Conservation (phyloP, 768 basidiomycete species). For the Kwoniella dejecticola region DNA sequence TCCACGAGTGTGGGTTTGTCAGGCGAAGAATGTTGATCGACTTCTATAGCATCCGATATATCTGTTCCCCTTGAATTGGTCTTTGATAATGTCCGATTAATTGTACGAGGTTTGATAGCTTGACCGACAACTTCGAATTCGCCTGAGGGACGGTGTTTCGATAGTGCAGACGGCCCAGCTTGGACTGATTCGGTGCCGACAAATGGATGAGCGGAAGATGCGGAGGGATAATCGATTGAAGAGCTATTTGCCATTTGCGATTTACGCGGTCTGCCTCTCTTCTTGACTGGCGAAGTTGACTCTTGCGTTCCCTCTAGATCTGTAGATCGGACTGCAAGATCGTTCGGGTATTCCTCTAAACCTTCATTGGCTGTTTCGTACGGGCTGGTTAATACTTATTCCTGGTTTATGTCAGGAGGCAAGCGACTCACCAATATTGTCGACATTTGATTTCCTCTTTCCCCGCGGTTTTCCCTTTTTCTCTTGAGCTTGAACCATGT, state of each 20-base stretch:
- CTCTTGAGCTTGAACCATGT: conserved; percentile 28
- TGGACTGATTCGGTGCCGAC: background rate
- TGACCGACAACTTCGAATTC: conserved; percentile 16
- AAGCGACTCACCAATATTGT: background rate
- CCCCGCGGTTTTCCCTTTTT: conserved; percentile 13
- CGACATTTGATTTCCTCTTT: conserved; percentile 11
- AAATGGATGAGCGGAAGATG: background rate
- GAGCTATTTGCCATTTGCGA: conserved; percentile 12
- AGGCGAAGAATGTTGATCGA: conserved; percentile 10
- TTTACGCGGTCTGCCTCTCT: conserved; percentile 23
- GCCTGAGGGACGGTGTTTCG: background rate
- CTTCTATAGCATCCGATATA: conserved; percentile 19
- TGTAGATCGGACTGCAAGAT: too few relatives aligned
- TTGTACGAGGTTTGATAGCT: background rate
- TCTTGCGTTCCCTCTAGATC: too few relatives aligned
- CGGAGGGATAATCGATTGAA: conserved; percentile 10
- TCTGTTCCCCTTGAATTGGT: background rate
- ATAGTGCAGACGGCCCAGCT: background rate
- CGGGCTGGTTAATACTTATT: too few relatives aligned
- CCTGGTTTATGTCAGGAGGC: too few relatives aligned
- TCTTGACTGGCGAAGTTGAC: conserved; percentile 10
- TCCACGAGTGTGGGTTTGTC: background rate
- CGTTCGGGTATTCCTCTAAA: too few relatives aligned
- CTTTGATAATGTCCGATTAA: background rate
- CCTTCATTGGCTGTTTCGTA: too few relatives aligned